Base-by-base conservation (phyloP, 2,329 filamentous ascomycete species). In the Colletotrichum tropicale region DNA sequence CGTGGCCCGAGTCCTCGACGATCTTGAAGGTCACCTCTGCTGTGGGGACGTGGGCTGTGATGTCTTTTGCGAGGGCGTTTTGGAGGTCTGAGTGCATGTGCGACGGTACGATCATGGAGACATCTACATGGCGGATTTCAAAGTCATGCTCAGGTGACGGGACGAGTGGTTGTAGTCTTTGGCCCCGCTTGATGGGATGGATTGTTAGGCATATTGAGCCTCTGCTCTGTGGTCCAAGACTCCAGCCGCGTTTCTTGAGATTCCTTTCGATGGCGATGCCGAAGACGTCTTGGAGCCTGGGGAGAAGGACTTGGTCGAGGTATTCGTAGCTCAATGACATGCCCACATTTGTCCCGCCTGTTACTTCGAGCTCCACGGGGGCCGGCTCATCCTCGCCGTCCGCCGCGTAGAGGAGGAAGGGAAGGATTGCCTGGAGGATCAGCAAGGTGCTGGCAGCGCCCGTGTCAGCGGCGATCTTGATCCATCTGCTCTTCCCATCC, bases 291-390 rank as follows among this genome's bases (percentile, higher is more conserved):
- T 90, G 85, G 1, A 93, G 82, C 1, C 86, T 84, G 4, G 91
- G 91, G 36, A 92, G 82, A 2, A 93, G 84, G 1, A 93, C 88
- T 78, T 93, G 91, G 78, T 92, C 90, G 5, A 93, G 82, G 79
- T 93, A 93, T 79, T 93, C 91, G 74, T 87, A 92, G n/a, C 88
- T 91, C 2, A 87, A 85, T 1, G 91, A 91, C 79, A 87, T 91
- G 12, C 86, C 84, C 4, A 90, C 88, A 77, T 93, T 93, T 2
- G 91, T 93, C 18, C 91, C 91, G 7, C 91, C 91, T 3, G 87
- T 85, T 8, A 93, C 87, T 21, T 86, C 85, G 7, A 93, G 78
- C 34, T 86, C 85, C 26, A 92, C 83, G 18, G 74, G 70, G 5
- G 55, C 3, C 87, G 86, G 62, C n/a, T 56, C 73, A 8, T 60